Evolutionary conservation across 192 early-diverging fungal species (phyloP), one percentile per base, ranked within the genome.

Genomic region (Umbelopsis vinacea): DNA sequence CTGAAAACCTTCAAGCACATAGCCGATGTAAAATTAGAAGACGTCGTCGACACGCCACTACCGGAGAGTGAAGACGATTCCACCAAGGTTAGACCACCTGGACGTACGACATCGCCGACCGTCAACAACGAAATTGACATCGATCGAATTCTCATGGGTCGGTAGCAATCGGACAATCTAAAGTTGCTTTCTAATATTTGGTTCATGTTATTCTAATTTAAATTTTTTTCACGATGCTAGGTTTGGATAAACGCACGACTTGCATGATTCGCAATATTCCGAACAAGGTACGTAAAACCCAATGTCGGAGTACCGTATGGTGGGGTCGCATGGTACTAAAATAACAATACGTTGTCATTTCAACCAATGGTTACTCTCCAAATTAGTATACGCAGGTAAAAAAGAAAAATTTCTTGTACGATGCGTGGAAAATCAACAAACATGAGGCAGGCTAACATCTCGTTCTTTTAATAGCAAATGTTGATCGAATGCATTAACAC

Each of bases 181-280:
- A 43, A 6, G 40, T 43, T 43, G 40, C 40, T 43, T 43, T 29
- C 29, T 29, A 12, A 43, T 43, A 11, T 43, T 43, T 43, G 40
- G 11, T 12, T 29, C 29, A 29, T 29, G 1, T 29, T 7, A 43
- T 43, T 43, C 40, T 11, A 43, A 43, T 11, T 43, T 43, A 43
- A n/a, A 43, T 43, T 43, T 43, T 43, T 43, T 43, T 1, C 40
- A 43, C 40, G 40, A 43, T 12, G 11, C 40, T 12, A 72, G 91
- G 84, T 8, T 52, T 70, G 8, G 92, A 95, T 67, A 85, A 72
- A 23, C 83, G 94, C 8, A 94, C 92, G 0, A 93, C 94, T 0
- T 91, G 92, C 71, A 95, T 95, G 94, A 90, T 95, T 52, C 82
- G 92, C 43, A 94, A 94, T 73, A 93, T 95, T 67, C 94, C 94